Percentiles rank a stretch among this genome's conserved stretches.
These are phyloP conservation scores for Dianthus caryophyllus DNA, from an alignment of 148 eudicot species.

Conservation along the genomic window DNA sequence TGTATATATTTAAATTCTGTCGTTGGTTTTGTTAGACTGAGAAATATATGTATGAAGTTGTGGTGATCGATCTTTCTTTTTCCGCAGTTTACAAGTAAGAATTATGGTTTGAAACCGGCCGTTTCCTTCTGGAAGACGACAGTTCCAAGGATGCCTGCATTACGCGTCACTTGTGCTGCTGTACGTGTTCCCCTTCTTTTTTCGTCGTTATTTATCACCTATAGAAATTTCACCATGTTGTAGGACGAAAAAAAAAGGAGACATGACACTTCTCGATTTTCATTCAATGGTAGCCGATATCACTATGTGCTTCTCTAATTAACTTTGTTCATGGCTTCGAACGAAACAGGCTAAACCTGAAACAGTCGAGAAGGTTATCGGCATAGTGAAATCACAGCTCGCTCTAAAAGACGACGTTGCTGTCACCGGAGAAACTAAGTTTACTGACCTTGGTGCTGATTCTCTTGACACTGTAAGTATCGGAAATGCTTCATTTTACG, in stretches of 20 bases:
- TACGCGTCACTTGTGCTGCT: conserved; percentile 38
- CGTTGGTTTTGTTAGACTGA: no score
- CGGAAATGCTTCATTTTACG: not conserved
- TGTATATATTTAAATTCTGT: no score
- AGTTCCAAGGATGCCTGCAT: conserved; percentile 18
- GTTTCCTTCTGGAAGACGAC: conserved; percentile 30
- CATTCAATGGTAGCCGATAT: no score
- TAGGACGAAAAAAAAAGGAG: not conserved
- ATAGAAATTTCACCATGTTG: not conserved
- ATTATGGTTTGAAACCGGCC: conserved; percentile 21
- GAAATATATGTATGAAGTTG: conserved; percentile 2
- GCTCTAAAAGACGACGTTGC: conserved; percentile 33
- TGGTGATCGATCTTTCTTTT: not conserved
- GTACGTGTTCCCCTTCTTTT: conserved; percentile 24
- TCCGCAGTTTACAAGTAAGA: conserved; percentile 25
- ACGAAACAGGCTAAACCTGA: conserved; percentile 59
- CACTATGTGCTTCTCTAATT: not conserved
- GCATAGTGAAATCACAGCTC: conserved; percentile 47
- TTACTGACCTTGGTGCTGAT: conserved; percentile 56
- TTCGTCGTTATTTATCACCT: not conserved
- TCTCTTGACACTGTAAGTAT: conserved; percentile 58
- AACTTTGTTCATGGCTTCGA: not conserved
- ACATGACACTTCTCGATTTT: no score
- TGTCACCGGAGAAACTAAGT: conserved; percentile 43
- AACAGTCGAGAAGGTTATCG: conserved; percentile 49